Evolutionary conservation across 2,329 filamentous ascomycete genomes (phyloP).

Genomic region (Trichoderma sp.): DNA sequence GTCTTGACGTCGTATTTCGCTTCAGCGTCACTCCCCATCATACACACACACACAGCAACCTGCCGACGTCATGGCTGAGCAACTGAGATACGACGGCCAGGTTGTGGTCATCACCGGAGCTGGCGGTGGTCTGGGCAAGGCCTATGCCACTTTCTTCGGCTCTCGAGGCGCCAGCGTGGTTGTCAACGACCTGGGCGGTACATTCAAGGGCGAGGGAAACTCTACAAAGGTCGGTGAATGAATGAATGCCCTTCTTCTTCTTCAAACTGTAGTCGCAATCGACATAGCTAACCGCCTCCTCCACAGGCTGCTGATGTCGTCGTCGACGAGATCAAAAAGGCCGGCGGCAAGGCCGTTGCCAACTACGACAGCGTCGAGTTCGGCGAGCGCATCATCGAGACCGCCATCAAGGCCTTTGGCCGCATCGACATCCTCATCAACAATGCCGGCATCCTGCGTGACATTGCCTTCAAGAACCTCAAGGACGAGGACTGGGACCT

Average conservation of each 20-base stretch:
- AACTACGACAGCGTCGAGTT: conserved; percentile 96
- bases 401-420: conserved; percentile 75
- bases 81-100: conserved; percentile 80
- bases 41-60: conserved; percentile 20
- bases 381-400: conserved; percentile 91
- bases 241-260: neutral
- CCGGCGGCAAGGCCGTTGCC: conserved; percentile 91
- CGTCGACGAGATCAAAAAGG: conserved; percentile 78
- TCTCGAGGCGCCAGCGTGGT: conserved; percentile 91
- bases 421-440: conserved; percentile 95
- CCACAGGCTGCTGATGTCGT: conserved; percentile 75
- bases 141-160: conserved; percentile 86
- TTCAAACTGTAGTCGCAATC: neutral
- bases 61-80: conserved; percentile 53
- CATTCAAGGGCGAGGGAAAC: conserved; percentile 88
- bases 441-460: conserved; percentile 93
- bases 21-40: neutral
- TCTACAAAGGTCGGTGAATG: conserved; percentile 68
- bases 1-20: neutral
- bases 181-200: conserved; percentile 92
- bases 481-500: conserved; percentile 96
- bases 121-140: conserved; percentile 74
- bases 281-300: conserved; percentile 19
- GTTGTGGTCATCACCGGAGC: conserved; percentile 81
- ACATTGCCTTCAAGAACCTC: conserved; percentile 98